Base-by-base conservation (phyloP, 106 monocot genomes). In the Cymbidium sinense region DNA sequence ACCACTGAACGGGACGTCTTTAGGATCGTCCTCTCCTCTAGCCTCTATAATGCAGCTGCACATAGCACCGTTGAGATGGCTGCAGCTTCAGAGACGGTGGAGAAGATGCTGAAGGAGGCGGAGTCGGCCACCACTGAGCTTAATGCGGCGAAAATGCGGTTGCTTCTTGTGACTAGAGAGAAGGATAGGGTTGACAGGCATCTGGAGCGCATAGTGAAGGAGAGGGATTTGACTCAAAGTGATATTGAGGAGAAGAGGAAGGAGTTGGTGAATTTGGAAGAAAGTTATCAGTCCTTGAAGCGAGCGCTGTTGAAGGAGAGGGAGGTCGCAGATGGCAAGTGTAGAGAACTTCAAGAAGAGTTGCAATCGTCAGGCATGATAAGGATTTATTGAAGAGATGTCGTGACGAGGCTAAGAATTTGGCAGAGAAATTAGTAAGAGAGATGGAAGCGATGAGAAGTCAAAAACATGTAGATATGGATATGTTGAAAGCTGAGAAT, bases 1-100 rank as follows among this genome's bases (percentile, higher is more conserved):
- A 70, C 21, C 30, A 15, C 62, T 52, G 88, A 88, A 78, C 83
- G 79, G 5, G 86, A 75, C 31, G 78, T 88, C 50, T 33, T 4
- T 54, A 15, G 50, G 28, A 37, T 82, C 15, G 85, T 86, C 4
- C 5, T 88, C 64, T 37, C 79, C n/a, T n/a, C n/a, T n/a, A n/a
- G n/a, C n/a, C n/a, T n/a, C n/a, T n/a, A n/a, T 10, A 6, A n/a
- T 9, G 27, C n/a, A 1, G 27, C 6, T 8, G 61, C n/a, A 27
- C 25, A 25, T 6, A 23, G 23, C 6, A 10, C 61, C 20, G 54
- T 34, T n/a, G 75, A 76, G 52, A 74, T 41, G 28, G 15, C 12
- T 36, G 41, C 39, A 31, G 50, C 37, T 4, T 51, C 75, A 31
- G 39, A 62, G 61, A 44, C 35, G 80, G 44, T 13, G 44, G 19